Base-by-base conservation (phyloP, 495 filamentous ascomycete genomes). In the Aspergillus homomorphus region DNA sequence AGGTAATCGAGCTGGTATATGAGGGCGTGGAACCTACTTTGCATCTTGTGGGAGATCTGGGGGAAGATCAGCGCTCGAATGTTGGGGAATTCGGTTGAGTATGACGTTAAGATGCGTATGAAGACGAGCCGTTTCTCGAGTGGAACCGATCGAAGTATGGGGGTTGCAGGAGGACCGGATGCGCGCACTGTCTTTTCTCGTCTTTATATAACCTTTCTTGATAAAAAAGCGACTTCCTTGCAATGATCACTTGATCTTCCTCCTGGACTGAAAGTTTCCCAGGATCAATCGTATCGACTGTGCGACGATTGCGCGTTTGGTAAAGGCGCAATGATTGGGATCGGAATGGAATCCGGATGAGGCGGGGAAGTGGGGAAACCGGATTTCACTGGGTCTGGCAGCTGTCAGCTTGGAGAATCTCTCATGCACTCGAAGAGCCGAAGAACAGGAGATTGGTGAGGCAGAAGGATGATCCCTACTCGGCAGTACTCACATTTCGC, bases 311-410 rank as follows among this genome's bases (percentile, higher is more conserved):
- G 50, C 44, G 38, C 45, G 20, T 48, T 28, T 50, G 53, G 33
- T n/a, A 45, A 33, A 51, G 52, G 30, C 30, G 58, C 28, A 52
- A 18, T 16, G 51, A 23, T 30, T 56, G 45, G 45, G 51, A 54
- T 58, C 61, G 57, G 48, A 56, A 23, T 45, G 24, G 43, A 41
- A 48, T 44, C 51, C 46, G 51, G 53, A 22, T 10, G 38, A 62
- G 53, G 62, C 51, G 61, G 69, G 65, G 61, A 72, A 67, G 67
- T 71, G 69, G 69, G 63, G 66, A 53, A 59, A 38, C 46, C 21
- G 42, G 43, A 38, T 58, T 42, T 5, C n/a, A 20, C 51, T 48
- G 51, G 44, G 46, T 51, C 63, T 56, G 49, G 45, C 33, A 22
- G 57, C 28, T 42, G 53, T 58, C 56, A 58, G 42, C 55, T 20